Percentiles rank a stretch among this genome's conserved stretches.
phyloP scores from a whole-genome alignment of 345 rosid species.

The Melastoma malabathricum region DNA sequence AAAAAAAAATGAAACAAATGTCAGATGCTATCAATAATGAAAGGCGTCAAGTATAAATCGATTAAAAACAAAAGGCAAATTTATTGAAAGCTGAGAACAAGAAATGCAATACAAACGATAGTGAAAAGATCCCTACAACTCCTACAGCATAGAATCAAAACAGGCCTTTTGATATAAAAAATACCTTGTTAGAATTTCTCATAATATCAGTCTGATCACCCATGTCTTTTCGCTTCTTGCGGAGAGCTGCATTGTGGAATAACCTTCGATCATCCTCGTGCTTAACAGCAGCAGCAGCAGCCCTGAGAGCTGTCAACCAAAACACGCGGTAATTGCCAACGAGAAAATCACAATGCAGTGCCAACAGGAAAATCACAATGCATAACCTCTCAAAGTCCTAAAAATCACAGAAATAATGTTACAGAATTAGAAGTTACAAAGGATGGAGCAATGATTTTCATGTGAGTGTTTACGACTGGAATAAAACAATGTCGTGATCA shows the following conservation, averaged over 20 bases:
- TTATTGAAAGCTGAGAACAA: neutral
- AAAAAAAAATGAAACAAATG: no score
- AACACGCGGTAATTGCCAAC: neutral
- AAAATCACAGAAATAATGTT: no score
- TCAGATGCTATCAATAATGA: no score
- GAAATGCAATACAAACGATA: neutral
- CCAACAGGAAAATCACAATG: neutral
- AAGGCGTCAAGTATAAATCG: no score
- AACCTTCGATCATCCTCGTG: conserved; percentile 85
- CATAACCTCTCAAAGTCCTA: neutral
- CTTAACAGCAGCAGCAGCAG: conserved; percentile 85
- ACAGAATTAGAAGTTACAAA: no score
- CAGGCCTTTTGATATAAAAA: neutral
- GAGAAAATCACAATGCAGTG: neutral
- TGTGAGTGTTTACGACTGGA: no score
- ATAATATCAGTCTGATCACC: conserved; percentile 59
- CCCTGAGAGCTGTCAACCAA: conserved; percentile 62
- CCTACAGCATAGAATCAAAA: no score
- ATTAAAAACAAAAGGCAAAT: neutral
- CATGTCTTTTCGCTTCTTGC: conserved; percentile 90
- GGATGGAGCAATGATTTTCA: no score
- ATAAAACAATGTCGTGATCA: no score
- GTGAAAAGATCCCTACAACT: neutral
- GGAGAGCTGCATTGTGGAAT: conserved; percentile 79
- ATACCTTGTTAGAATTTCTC: conserved; percentile 49